These are phyloP conservation scores for Penicillium verrucosum DNA, from an alignment of 2,329 filamentous ascomycete species.

Conservation along the genomic window DNA sequence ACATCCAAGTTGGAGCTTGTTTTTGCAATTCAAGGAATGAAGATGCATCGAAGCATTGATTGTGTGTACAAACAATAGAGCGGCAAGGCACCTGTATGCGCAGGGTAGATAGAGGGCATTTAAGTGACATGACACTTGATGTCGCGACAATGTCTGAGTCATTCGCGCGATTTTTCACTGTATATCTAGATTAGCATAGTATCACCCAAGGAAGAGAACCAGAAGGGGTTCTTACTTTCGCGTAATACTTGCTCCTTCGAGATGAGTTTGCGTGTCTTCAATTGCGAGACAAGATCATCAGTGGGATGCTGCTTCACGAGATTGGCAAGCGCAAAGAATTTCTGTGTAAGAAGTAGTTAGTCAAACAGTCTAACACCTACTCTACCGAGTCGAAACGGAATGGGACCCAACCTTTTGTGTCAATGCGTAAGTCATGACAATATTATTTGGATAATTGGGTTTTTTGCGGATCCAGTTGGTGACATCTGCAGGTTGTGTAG, in stretches of 20 bases:
- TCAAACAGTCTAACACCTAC: neutral
- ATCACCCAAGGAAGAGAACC: constrained; percentile 3
- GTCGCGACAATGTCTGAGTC: constrained; percentile 88
- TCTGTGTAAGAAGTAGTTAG: constrained; percentile 48
- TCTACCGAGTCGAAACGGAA: neutral
- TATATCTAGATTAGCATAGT: constrained; percentile 20
- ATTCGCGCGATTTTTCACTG: constrained; percentile 75
- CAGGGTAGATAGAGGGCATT: constrained; percentile 86
- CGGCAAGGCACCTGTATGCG: constrained; percentile 77
- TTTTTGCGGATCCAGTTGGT: constrained; percentile 70
- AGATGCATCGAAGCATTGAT: constrained; percentile 90
- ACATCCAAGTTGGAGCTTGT: constrained; percentile 95
- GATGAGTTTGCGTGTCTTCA: constrained; percentile 68
- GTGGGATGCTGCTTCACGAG: constrained; percentile 72
- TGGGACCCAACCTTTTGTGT: constrained; percentile 70
- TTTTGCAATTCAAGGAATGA: constrained; percentile 93
- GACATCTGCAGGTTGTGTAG: constrained; percentile 89
- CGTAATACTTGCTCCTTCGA: constrained; percentile 75
- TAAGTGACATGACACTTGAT: constrained; percentile 83
- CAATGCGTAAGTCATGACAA: constrained; percentile 87
- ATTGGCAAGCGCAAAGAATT: constrained; percentile 68
- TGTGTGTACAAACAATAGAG: constrained; percentile 75
- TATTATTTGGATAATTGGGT: constrained; percentile 66
- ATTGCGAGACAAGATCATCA: constrained; percentile 64
- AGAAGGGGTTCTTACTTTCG: constrained; percentile 59